Conservation (phyloP, 2,329 filamentous ascomycete genomes). For the Trichophyton equinum region DNA sequence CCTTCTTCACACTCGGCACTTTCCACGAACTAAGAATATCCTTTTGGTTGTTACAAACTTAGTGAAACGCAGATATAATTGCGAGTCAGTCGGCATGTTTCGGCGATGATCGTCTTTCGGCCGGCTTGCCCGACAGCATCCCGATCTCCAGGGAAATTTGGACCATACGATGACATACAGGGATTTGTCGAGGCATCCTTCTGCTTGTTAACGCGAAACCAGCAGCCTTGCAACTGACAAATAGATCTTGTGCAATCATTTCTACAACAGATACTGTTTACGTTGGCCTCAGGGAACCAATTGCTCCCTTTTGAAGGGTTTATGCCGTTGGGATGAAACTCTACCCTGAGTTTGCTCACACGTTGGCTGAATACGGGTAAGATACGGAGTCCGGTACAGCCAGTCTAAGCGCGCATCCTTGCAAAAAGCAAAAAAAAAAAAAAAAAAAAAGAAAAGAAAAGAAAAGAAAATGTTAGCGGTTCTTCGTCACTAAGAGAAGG, state of each 20-base stretch:
- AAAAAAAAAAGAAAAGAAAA: background rate
- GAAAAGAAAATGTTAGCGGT: background rate
- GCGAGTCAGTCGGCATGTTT: background rate
- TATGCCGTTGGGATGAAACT: too few relatives aligned
- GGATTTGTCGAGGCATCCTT: background rate
- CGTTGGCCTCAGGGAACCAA: background rate
- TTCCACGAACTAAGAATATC: background rate
- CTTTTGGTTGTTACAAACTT: background rate
- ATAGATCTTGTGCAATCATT: too few relatives aligned
- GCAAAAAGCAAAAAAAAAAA: background rate
- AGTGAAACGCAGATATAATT: background rate
- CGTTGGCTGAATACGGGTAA: background rate
- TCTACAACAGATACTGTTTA: too few relatives aligned
- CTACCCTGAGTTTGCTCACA: background rate
- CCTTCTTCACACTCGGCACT: too few relatives aligned
- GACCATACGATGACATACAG: background rate
- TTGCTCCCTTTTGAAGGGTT: background rate
- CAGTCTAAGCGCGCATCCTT: background rate
- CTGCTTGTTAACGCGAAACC: background rate
- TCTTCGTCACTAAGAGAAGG: background rate
- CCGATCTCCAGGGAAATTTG: background rate
- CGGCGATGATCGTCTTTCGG: constrained; percentile 3
- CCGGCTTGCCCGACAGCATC: background rate
- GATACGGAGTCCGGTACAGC: background rate
- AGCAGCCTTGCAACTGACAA: background rate